Evolutionary conservation across 1,139 yeast species (phyloP), one percentile per base, ranked within the genome.

Genomic region (Blastobotrys petasosporus): DNA sequence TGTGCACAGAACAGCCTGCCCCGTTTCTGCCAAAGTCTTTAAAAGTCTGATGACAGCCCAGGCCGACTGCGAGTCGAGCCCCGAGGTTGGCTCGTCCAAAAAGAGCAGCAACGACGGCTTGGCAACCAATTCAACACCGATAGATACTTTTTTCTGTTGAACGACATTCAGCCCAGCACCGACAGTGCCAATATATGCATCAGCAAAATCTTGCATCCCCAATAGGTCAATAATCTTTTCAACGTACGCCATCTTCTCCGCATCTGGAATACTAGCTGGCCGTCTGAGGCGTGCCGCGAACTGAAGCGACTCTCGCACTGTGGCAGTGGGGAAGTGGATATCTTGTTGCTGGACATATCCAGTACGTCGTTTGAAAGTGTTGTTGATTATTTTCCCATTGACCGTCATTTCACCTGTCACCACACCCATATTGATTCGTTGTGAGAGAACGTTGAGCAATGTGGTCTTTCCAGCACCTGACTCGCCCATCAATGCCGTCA

Each of bases 61-160:
- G 7, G 95, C 92, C 49, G 94, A 82, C 66, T 85, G 94, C 11
- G 95, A 84, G 62, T 86, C 95, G 52, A 86, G 72, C 57, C 95
- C 95, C 6, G 95, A 85, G 17, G 95, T 86, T 6, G 95, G 95
- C 62, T 86, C 95, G 67, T 86, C 95, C 60, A 86, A 73, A 65
- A 86, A 86, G 46, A 86, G 69, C 51, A 86, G 68, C 44, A 86
- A 70, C 51, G 82, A 79, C 2, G 95, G 95, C 61, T 82, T 85
- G 12, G 95, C 94, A 34, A 85, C 92, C 50, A 86, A 69, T 60
- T 86, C 95, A 47, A 86, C 92, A 53, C 94, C 88, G 61, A 83
- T 80, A n/a, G 92, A 82, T 54, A 84, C 70, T 62, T 90, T 78
- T 71, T 84, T 85, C 59, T 94, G 77, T 65, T 84, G 92, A 65